A percentile compares a stretch with the other conserved stretches of the same genome.
These are phyloP conservation scores for Candida montana DNA, from an alignment of 805 yeast genomes.

Conservation along the genomic window DNA sequence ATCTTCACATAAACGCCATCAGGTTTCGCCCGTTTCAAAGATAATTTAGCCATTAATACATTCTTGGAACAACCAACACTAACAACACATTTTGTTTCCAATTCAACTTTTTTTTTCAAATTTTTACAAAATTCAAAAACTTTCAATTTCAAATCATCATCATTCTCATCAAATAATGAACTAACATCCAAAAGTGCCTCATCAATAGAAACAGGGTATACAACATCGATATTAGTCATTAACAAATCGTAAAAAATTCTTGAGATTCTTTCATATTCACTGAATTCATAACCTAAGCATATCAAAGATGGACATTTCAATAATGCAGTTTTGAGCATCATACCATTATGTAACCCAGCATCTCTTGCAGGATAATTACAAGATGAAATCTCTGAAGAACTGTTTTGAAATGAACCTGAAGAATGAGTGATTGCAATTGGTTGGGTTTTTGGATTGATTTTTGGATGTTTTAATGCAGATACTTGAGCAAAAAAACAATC, in stretches of 20 bases:
- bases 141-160: slow-evolving; percentile 14
- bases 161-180: slow-evolving; percentile 22
- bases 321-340: slow-evolving; percentile 76
- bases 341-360: slow-evolving; percentile 79
- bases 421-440: slow-evolving; percentile 60
- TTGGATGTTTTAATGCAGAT: slow-evolving; percentile 54
- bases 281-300: slow-evolving; percentile 68
- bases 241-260: slow-evolving; percentile 57
- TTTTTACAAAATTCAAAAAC: slow-evolving; percentile 24
- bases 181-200: slow-evolving; percentile 79
- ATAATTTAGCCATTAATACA: slow-evolving; percentile 71
- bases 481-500: slow-evolving; percentile 93
- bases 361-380: slow-evolving; percentile 84
- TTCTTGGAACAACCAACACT: slow-evolving; percentile 78
- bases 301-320: slow-evolving; percentile 60
- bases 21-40: slow-evolving; percentile 76
- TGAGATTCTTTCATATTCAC: slow-evolving; percentile 62
- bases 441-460: slow-evolving; percentile 42
- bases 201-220: slow-evolving; percentile 82
- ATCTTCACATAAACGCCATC: slow-evolving; percentile 39
- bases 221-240: slow-evolving; percentile 30
- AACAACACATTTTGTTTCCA: slow-evolving; percentile 54
- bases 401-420: slow-evolving; percentile 23
- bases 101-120: slow-evolving; percentile 34
- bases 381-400: slow-evolving; percentile 78